These are phyloP conservation scores for Naematelia aurantialba DNA, from an alignment of 768 basidiomycete species.

Conservation along the genomic window DNA sequence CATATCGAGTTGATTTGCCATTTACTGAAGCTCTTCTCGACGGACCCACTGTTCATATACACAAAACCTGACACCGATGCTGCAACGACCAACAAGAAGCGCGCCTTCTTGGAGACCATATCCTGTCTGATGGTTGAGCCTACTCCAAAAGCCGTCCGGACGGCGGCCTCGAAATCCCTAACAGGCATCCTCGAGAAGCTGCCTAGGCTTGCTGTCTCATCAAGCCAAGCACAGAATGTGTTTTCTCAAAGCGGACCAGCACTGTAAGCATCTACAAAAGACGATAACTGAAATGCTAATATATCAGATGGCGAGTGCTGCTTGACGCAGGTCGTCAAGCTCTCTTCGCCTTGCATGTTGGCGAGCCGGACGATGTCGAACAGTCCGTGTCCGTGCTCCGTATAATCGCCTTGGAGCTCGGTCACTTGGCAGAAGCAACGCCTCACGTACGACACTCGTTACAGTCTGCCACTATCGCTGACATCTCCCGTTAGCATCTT, in stretches of 20 bases:
- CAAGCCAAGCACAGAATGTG: neutral
- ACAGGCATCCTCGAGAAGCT: slow-evolving; percentile 10
- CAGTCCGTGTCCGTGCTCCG: slow-evolving; percentile 16
- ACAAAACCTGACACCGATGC: neutral
- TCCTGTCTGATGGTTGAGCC: slow-evolving; percentile 21
- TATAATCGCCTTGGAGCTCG: slow-evolving; percentile 1
- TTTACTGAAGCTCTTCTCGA: slow-evolving; percentile 21
- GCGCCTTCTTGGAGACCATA: slow-evolving; percentile 13
- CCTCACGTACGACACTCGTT: slow-evolving; percentile 10
- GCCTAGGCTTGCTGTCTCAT: neutral
- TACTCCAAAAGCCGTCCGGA: slow-evolving; percentile 18
- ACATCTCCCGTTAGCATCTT: neutral
- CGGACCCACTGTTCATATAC: slow-evolving; percentile 26
- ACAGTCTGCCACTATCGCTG: neutral
- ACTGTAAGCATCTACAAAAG: neutral
- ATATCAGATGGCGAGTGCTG: slow-evolving; percentile 29
- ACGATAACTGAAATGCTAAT: slow-evolving; percentile 1
- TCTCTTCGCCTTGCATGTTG: slow-evolving; percentile 28
- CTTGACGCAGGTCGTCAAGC: slow-evolving; percentile 29
- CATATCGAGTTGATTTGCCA: slow-evolving; percentile 20
- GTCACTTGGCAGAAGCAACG: neutral
- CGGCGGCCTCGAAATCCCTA: slow-evolving; percentile 14
- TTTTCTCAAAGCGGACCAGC: neutral
- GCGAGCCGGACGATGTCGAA: slow-evolving; percentile 21
- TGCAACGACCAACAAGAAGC: slow-evolving; percentile 7